Evolutionary conservation across 768 basidiomycete species (phyloP).

Genomic region (Boletus reticulatus): DNA sequence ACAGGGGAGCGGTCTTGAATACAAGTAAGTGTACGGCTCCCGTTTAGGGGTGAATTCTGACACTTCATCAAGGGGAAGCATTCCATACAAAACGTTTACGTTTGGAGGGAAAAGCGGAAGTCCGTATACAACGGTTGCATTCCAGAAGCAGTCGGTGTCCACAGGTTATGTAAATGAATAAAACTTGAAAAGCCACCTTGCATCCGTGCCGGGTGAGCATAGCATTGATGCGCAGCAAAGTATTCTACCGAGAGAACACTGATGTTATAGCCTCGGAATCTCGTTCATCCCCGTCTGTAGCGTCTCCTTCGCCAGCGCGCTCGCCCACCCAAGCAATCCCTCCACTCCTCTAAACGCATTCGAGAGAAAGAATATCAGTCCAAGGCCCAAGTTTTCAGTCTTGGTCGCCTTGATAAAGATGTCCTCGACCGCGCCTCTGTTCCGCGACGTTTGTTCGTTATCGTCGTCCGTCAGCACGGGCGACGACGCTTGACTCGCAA

Average conservation of each 20-base stretch:
- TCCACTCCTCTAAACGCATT: conserved; percentile 39
- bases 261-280: conserved; percentile 32
- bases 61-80: conserved; percentile 52
- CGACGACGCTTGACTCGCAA: conserved; percentile 71
- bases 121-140: conserved; percentile 68
- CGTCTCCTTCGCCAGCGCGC: conserved; percentile 64
- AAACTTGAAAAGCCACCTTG: too few relatives aligned
- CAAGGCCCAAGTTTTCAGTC: conserved; percentile 65
- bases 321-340: conserved; percentile 64
- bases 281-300: conserved; percentile 62
- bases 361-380: conserved; percentile 70
- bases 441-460: conserved; percentile 41
- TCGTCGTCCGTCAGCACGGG: conserved; percentile 51
- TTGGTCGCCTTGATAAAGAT: conserved; percentile 75
- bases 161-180: neutral
- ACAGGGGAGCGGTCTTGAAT: conserved; percentile 48
- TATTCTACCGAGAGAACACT: neutral
- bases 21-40: conserved; percentile 50
- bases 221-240: too few relatives aligned
- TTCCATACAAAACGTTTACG: conserved; percentile 67
- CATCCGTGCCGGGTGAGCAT: too few relatives aligned
- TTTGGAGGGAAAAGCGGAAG: conserved; percentile 81
- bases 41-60: neutral
- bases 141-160: conserved; percentile 40
- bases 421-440: conserved; percentile 66